Conservation (phyloP, 2,329 filamentous ascomycete species). For the Botrytis fabae region DNA sequence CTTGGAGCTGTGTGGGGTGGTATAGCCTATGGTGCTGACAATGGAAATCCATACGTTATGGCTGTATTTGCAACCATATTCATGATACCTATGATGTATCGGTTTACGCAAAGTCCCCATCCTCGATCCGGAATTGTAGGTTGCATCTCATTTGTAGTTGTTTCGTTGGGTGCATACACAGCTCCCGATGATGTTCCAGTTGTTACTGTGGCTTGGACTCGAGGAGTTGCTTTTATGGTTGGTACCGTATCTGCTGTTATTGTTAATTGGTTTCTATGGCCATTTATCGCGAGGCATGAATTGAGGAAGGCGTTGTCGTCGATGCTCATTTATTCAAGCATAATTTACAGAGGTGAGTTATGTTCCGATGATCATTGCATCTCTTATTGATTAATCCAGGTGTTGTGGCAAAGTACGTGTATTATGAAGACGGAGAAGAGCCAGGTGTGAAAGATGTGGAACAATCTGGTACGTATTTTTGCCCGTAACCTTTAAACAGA, state of each 20-base stretch:
- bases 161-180: constrained; percentile 48
- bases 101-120: constrained; percentile 56
- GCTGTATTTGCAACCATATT: constrained; percentile 56
- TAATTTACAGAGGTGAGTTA: constrained; percentile 50
- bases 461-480: constrained; percentile 42
- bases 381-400: constrained; percentile 24
- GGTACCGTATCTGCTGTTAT: constrained; percentile 55
- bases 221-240: constrained; percentile 53
- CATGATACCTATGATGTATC: constrained; percentile 61
- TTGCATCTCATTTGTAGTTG: constrained; percentile 56
- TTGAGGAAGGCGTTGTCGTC: constrained; percentile 55
- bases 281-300: constrained; percentile 60
- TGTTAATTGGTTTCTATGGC: constrained; percentile 62
- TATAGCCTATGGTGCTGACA: constrained; percentile 50
- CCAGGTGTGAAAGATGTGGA: constrained; percentile 53
- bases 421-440: constrained; percentile 55
- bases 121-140: constrained; percentile 60
- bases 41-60: constrained; percentile 56
- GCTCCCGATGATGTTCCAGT: constrained; percentile 40
- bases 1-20: constrained; percentile 58
- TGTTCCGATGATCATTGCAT: background rate
- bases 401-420: constrained; percentile 57
- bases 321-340: constrained; percentile 59
- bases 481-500: background rate
- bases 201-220: constrained; percentile 47